Conservation (phyloP, 164 flowering plant genomes). For the Umbilicus rupestris region DNA sequence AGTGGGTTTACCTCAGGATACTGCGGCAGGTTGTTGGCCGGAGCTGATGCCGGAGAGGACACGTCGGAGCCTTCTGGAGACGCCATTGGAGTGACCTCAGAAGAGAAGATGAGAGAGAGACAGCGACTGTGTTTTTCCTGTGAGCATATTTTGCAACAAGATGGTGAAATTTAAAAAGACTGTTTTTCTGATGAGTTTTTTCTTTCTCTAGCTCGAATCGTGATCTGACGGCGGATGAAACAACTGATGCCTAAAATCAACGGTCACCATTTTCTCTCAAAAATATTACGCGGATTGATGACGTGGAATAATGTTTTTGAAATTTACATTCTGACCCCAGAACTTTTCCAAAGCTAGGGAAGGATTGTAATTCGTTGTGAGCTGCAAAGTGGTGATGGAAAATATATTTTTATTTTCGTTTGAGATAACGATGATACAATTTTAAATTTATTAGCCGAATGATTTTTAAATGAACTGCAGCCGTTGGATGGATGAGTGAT, state of each 20-base stretch:
- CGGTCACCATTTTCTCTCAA: neutral
- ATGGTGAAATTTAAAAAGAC: constrained; percentile 3
- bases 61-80: constrained; percentile 8
- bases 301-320: neutral
- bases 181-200: neutral
- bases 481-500: neutral
- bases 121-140: neutral
- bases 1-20: constrained; percentile 38
- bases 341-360: too few relatives aligned
- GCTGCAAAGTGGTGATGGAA: too few relatives aligned
- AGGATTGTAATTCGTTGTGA: neutral
- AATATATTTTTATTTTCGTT: neutral
- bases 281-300: neutral
- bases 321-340: neutral
- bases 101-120: neutral
- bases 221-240: neutral
- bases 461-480: neutral
- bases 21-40: constrained; percentile 22
- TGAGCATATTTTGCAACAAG: too few relatives aligned
- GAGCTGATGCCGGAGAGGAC: too few relatives aligned
- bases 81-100: neutral
- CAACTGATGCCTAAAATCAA: neutral
- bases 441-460: neutral
- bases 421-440: neutral
- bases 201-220: too few relatives aligned